Evolutionary conservation across 176 grass and related monocot species (phyloP), one percentile per base, ranked within the genome.

Genomic region (Triticum aestivum): DNA sequence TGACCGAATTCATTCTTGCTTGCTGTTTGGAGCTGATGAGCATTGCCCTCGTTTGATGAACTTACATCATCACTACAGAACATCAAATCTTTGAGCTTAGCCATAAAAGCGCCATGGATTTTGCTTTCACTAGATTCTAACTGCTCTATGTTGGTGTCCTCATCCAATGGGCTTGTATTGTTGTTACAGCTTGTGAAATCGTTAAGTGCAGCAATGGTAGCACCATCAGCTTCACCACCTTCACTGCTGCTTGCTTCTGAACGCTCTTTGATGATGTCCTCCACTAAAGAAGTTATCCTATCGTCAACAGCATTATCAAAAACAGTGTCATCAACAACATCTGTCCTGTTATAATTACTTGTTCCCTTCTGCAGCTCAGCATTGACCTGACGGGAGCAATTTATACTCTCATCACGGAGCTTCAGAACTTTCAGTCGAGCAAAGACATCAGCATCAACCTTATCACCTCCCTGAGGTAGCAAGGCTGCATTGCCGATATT

Each of bases 391-490:
- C 47, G 66, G 20, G 58, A 41, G 49, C 79, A 83, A 62, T 37
- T 39, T 33, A 69, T 65, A 59, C 44, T 61, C 88, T 89, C 63
- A 65, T 45, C 54, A 69, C 54, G 65, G 74, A 79, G 61, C 75
- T 86, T 92, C 54, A 89, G 39, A 74, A 83, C 63, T 83, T 58
- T 64, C 17, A 83, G 27, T 73, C 70, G 84, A 86, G 87, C 38
- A 61, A 89, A 81, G 41, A 92, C 83, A 89, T 42, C 78, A 86
- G 65, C 74, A 79, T 79, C 84, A 72, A 70, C 17, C 14, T 61
- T 49, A 63, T 73, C 61, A 14, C 23, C 61, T 81, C 44, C 77
- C 61, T 68, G 38, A 85, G 76, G 59, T 45, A 32, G 69, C 18
- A 85, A 44, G 11, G n/a, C 75, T 52, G 73, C 3, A 1, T 24